Conservation (phyloP, 495 filamentous ascomycete genomes). For the Rostrohypoxylon terebratum region DNA sequence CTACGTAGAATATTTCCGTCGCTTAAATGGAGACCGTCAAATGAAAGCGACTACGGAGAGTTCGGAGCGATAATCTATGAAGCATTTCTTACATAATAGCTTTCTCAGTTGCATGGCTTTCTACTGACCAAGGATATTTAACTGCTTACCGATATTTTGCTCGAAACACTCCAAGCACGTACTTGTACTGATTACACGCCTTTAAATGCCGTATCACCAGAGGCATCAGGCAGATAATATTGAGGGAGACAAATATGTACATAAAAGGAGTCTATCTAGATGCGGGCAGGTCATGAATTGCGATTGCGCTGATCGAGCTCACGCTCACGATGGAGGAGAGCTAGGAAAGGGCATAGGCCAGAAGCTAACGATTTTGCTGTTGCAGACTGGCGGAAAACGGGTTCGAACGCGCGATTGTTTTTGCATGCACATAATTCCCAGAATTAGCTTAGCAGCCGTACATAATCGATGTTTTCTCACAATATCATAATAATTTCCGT, state of each 20-base stretch:
- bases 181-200: not conserved
- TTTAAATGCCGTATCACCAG: too few species aligned
- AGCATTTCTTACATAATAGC: too few species aligned
- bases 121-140: not conserved
- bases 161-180: not conserved
- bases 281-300: not conserved
- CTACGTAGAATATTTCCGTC: too few species aligned
- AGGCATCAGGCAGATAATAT: not conserved
- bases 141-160: not conserved
- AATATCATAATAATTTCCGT: slow-evolving; percentile 24
- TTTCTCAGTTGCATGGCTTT: not conserved
- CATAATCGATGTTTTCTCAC: slow-evolving; percentile 13
- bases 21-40: too few species aligned
- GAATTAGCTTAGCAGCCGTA: not conserved
- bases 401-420: not conserved
- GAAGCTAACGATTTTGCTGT: not conserved
- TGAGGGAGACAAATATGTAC: not conserved
- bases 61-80: too few species aligned
- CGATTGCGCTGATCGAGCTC: too few species aligned
- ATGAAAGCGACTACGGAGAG: too few species aligned
- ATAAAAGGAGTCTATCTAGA: too few species aligned
- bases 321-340: too few species aligned
- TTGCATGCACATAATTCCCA: not conserved
- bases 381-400: not conserved
- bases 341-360: not conserved